phyloP scores from a whole-genome alignment of 1,284 basidiomycete genomes.

The Sanghuangporus weigelae region DNA sequence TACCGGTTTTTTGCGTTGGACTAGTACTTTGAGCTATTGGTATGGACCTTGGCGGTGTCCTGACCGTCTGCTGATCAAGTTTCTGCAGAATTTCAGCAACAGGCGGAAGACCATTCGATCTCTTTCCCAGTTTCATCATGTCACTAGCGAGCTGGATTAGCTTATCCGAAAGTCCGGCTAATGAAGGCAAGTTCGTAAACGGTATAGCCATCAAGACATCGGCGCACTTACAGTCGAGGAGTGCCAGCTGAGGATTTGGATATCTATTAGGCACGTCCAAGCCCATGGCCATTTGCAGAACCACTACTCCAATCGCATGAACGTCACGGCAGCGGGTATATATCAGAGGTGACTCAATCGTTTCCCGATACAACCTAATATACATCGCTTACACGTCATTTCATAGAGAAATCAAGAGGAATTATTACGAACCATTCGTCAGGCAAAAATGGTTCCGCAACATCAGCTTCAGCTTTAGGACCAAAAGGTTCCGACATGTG shows the following conservation, averaged over 20 bases:
- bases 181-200: not conserved
- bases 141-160: slow-evolving; percentile 40
- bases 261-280: slow-evolving; percentile 51
- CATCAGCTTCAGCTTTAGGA: slow-evolving; percentile 29
- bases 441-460: slow-evolving; percentile 42
- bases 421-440: slow-evolving; percentile 50
- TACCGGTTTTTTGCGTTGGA: slow-evolving; percentile 5
- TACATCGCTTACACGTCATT: not conserved
- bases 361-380: slow-evolving; percentile 59
- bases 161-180: slow-evolving; percentile 25
- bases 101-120: not conserved
- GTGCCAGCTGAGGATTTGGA: slow-evolving; percentile 30
- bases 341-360: slow-evolving; percentile 60
- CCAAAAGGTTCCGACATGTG: slow-evolving; percentile 71
- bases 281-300: slow-evolving; percentile 74
- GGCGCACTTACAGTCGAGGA: slow-evolving; percentile 24
- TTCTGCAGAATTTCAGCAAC: slow-evolving; percentile 2
- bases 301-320: slow-evolving; percentile 65
- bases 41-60: not conserved
- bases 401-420: not conserved
- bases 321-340: slow-evolving; percentile 72
- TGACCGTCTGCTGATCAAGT: not conserved
- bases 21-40: slow-evolving; percentile 6
- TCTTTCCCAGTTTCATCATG: slow-evolving; percentile 57
- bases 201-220: not conserved